Percentiles rank a stretch among this genome's conserved stretches.
phyloP scores from a whole-genome alignment of 164 flowering plant genomes.

The Chimonanthus praecox region DNA sequence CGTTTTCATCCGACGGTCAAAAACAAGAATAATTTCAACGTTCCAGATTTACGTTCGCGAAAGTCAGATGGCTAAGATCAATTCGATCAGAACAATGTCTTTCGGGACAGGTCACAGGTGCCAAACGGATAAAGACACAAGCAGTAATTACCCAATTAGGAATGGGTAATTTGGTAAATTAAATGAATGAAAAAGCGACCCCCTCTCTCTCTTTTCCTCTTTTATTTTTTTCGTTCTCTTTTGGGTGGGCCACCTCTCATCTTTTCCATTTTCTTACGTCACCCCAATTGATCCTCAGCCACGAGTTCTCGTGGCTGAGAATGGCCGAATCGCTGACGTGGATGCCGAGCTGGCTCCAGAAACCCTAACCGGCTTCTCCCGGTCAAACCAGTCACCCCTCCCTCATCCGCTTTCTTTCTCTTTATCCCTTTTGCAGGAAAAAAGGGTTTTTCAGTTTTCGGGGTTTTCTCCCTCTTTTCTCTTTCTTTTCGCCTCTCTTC shows the following conservation, averaged over 20 bases:
- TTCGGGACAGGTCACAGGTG: too few species aligned
- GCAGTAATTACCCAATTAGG: not conserved
- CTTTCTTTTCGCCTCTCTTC: slow-evolving; percentile 1
- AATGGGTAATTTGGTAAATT: not conserved
- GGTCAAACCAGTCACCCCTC: slow-evolving; percentile 5
- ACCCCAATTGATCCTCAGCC: slow-evolving; percentile 13
- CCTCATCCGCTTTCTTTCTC: not conserved
- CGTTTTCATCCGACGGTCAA: not conserved
- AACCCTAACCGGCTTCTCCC: slow-evolving; percentile 8
- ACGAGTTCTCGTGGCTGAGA: slow-evolving; percentile 21
- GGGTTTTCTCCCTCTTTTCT: slow-evolving; percentile 3
- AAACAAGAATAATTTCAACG: not conserved
- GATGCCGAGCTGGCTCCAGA: slow-evolving; percentile 20
- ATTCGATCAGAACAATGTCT: too few species aligned
- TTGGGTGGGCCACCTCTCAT: not conserved
- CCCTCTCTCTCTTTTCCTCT: too few species aligned
- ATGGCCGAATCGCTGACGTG: slow-evolving; percentile 21
- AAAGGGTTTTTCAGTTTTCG: slow-evolving; percentile 11
- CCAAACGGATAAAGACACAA: too few species aligned
- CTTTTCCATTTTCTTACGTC: slow-evolving; percentile 1
- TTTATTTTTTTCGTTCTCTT: not conserved
- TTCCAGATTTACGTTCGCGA: not conserved
- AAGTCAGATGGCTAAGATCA: not conserved
- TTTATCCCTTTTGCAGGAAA: not conserved
- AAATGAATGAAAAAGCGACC: not conserved